phyloP scores from a whole-genome alignment of 805 yeast genomes.

The Yamadazyma kitorensis region DNA sequence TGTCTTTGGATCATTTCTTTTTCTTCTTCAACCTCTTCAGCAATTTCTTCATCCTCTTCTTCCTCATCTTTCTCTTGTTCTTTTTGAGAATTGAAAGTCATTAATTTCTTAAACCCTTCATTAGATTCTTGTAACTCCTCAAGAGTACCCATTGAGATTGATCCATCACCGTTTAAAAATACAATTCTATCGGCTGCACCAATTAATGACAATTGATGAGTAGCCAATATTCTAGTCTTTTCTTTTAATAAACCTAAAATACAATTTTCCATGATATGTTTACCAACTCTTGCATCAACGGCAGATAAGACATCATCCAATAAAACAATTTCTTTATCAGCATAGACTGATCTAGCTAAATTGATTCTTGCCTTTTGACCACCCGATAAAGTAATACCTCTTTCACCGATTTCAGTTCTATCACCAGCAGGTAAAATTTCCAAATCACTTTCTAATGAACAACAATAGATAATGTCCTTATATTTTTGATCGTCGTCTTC shows the following conservation, averaged over 20 bases:
- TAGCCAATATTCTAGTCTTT: conserved; percentile 35
- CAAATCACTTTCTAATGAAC: conserved; percentile 31
- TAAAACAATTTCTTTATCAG: conserved; percentile 26
- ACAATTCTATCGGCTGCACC: conserved; percentile 30
- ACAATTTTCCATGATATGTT: conserved; percentile 32
- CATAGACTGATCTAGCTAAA: conserved; percentile 36
- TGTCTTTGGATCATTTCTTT: conserved; percentile 16
- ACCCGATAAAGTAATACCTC: conserved; percentile 37
- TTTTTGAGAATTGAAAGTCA: conserved; percentile 21
- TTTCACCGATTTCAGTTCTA: conserved; percentile 35
- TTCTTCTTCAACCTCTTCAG: conserved; percentile 16
- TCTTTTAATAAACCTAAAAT: conserved; percentile 24
- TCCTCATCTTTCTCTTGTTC: conserved; percentile 19
- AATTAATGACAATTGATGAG: conserved; percentile 35
- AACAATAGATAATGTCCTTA: conserved; percentile 24
- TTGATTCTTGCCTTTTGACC: conserved; percentile 38
- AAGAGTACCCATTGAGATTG: conserved; percentile 28
- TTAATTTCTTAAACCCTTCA: conserved; percentile 25
- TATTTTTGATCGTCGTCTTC: conserved; percentile 22
- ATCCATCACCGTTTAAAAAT: conserved; percentile 31
- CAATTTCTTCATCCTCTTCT: conserved; percentile 17
- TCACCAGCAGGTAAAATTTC: conserved; percentile 34
- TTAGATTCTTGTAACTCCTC: conserved; percentile 23
- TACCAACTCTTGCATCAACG: conserved; percentile 38
- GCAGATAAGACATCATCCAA: conserved; percentile 37